Evolutionary conservation across 768 basidiomycete genomes (phyloP).

Genomic region (Pleurotus platypus): DNA sequence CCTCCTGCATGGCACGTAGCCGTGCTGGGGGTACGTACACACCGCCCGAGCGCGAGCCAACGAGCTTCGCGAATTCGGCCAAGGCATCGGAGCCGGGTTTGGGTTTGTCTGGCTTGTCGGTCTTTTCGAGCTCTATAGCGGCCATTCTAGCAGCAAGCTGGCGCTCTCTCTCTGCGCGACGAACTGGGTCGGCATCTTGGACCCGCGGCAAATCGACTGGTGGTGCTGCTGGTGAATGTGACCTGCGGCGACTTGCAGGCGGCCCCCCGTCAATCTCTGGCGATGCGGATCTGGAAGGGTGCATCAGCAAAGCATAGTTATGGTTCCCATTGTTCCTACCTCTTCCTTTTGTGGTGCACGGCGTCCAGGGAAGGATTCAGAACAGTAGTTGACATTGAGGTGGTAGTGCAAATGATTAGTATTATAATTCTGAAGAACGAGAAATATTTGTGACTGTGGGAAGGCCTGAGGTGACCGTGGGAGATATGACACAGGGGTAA

Average conservation of each 20-base stretch:
- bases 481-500: too few species aligned
- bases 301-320: constrained; percentile 2
- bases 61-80: constrained; percentile 87
- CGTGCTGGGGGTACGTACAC: constrained; percentile 97
- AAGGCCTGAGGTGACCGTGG: too few species aligned
- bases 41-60: constrained; percentile 82
- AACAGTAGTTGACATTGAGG: constrained; percentile 39
- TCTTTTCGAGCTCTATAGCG: constrained; percentile 62
- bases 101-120: constrained; percentile 48
- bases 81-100: constrained; percentile 57
- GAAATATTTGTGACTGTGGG: too few species aligned
- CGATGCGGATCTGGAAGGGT: constrained; percentile 43
- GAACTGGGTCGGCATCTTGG: constrained; percentile 71
- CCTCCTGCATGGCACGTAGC: constrained; percentile 84
- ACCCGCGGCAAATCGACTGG: constrained; percentile 35
- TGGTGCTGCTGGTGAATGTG: constrained; percentile 33
- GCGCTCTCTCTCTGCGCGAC: constrained; percentile 73
- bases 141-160: constrained; percentile 72
- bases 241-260: constrained; percentile 40
- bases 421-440: too few species aligned
- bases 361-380: constrained; percentile 27
- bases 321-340: constrained; percentile 24
- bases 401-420: neutral
- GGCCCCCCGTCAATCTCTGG: constrained; percentile 39
- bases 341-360: constrained; percentile 44